A percentile compares a stretch with the other conserved stretches of the same genome.
Conservation (phyloP, 2,329 filamentous ascomycete genomes). For the Calonectria naviculata region DNA sequence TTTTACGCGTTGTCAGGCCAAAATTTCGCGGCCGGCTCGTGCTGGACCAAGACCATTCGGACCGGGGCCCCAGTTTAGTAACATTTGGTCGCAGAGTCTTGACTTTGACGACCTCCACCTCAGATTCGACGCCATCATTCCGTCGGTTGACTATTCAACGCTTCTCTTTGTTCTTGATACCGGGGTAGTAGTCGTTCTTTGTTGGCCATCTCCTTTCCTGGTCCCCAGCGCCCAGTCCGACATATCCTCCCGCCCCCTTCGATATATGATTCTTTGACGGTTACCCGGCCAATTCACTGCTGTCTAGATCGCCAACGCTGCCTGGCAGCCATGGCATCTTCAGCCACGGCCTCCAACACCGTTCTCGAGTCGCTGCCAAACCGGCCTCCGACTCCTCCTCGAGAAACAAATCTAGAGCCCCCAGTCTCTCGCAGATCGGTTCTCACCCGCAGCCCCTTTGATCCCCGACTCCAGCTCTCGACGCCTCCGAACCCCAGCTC, state of each 20-base stretch:
- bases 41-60: conserved; percentile 20
- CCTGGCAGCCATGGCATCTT: conserved; percentile 56
- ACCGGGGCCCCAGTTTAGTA: conserved; percentile 21
- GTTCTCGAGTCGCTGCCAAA: conserved; percentile 64
- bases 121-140: conserved; percentile 19
- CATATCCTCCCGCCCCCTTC: conserved; percentile 10
- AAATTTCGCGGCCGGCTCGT: conserved; percentile 33
- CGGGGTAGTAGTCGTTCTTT: conserved; percentile 3
- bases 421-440: conserved; percentile 49
- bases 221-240: conserved; percentile 8
- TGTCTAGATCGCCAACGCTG: conserved; percentile 54
- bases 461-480: conserved; percentile 51
- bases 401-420: conserved; percentile 58
- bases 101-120: conserved; percentile 20
- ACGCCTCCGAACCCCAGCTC: conserved; percentile 65
- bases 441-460: conserved; percentile 50
- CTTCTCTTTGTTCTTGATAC: background rate
- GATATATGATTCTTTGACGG: conserved; percentile 36
- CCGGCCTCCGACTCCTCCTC: conserved; percentile 76
- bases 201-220: conserved; percentile 4
- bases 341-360: conserved; percentile 47
- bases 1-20: conserved; percentile 38
- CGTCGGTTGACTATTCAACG: background rate
- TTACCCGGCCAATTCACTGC: conserved; percentile 43
- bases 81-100: conserved; percentile 11